phyloP scores from a whole-genome alignment of 148 eudicot genomes.

The Vaccinium vitisidaea region DNA sequence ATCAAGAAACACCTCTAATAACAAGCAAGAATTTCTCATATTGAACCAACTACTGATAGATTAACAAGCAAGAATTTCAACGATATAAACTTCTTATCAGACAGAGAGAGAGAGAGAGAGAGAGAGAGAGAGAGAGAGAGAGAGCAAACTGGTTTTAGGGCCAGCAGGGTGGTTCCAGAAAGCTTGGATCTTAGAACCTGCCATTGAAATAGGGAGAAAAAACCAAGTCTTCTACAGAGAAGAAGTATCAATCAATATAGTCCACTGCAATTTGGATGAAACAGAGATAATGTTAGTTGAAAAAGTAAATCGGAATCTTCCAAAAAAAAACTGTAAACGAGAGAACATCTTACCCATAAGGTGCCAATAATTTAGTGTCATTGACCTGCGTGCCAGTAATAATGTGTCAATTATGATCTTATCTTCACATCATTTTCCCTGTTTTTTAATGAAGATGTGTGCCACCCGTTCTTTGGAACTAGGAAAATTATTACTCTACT shows the following conservation, averaged over 20 bases:
- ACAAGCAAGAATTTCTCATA: not conserved
- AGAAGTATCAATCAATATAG: not conserved
- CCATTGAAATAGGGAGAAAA: conserved; percentile 14
- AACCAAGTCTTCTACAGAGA: not conserved
- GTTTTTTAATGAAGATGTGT: not conserved
- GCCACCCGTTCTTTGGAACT: too few relatives aligned
- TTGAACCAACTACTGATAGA: not conserved
- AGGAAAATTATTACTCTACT: too few relatives aligned
- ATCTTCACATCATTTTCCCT: not conserved
- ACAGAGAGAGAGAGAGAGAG: not conserved
- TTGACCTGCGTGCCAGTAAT: not conserved
- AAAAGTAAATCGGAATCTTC: not conserved
- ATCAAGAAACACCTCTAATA: not conserved
- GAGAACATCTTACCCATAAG: not conserved
- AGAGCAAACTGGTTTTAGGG: conserved; percentile 45
- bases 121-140: not conserved
- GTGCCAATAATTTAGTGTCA: not conserved
- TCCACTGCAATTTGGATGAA: not conserved
- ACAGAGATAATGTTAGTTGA: not conserved
- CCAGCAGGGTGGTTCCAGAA: conserved; percentile 65
- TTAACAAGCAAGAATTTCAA: not conserved
- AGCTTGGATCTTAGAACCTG: conserved; percentile 45
- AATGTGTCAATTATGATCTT: not conserved
- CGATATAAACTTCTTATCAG: not conserved
- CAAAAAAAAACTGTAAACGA: not conserved